Evolutionary conservation across 495 filamentous ascomycete species (phyloP), one percentile per base, ranked within the genome.

Genomic region (Hypoxylon fuscum): DNA sequence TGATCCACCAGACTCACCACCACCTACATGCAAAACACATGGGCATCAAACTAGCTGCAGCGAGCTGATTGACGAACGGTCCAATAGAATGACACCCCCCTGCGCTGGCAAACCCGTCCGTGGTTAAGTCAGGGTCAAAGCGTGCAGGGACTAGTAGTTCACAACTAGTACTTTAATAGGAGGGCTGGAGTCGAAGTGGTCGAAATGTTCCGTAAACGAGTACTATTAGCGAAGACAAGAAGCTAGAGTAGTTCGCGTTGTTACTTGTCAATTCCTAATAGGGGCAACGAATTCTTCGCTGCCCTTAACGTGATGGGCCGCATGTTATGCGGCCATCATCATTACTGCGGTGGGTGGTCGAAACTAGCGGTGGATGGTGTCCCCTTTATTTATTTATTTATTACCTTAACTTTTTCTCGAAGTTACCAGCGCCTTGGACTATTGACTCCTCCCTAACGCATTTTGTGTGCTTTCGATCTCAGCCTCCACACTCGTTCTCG

Each of bases 11-110:
- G 17, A 21, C 45, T n/a, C 38, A 47, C 50, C 46, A 56, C 44
- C 45, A 60, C 49, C 34, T 68, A 63, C 54, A 64, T 62, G 54
- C 64, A 64, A 57, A 64, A 64, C 64, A 68, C 64, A 68, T 68
- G 64, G 64, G 59, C 64, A 64, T 68, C 51, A 34, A 32, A 54
- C 63, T 66, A 58, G 63, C 31, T 66, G 63, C 64, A 60, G 59
- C 48, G 59, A 59, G 64, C 59, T 64, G 54, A 68, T 47, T 40
- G 64, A 56, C 38, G 46, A 55, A 57, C 27, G 14, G 48, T 20
- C 60, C 64, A 62, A 62, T 63, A 55, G 59, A 38, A 53, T 37
- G 15, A 9, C 21, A 38, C 22, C 0, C 59, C 64, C 60, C 49
- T 68, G 44, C 18, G 40, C 45, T 55, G 55, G 54, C 64, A 55